A percentile compares a stretch with the other conserved stretches of the same genome.
Conservation (phyloP, 1,139 yeast genomes). For the Hyphopichia khmerensis region DNA sequence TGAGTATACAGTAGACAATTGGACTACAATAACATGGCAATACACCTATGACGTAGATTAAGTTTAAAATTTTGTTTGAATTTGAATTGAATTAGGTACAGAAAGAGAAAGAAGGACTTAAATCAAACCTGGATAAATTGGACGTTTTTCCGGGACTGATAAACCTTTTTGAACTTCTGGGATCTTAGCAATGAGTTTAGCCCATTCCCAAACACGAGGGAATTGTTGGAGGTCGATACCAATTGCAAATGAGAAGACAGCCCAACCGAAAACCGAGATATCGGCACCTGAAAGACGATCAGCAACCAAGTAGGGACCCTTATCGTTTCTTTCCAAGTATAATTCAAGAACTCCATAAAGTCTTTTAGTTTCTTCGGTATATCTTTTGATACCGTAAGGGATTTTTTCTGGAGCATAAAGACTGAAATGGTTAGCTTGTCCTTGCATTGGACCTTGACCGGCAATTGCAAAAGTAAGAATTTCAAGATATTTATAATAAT, state of each 20-base stretch:
- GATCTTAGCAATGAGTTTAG: slow-evolving; percentile 30
- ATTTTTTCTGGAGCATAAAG: slow-evolving; percentile 45
- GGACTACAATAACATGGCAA: no score
- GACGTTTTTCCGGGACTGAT: not conserved
- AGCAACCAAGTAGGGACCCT: slow-evolving; percentile 55
- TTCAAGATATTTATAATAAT: slow-evolving; percentile 51
- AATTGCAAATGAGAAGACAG: slow-evolving; percentile 11
- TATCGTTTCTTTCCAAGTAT: slow-evolving; percentile 34
- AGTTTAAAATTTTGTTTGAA: no score
- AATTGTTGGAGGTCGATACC: slow-evolving; percentile 40
- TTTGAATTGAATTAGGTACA: no score
- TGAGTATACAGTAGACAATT: no score
- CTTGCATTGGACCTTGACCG: slow-evolving; percentile 62
- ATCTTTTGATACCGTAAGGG: slow-evolving; percentile 54
- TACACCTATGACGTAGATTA: no score
- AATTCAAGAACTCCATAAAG: slow-evolving; percentile 53
- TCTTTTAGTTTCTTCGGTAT: slow-evolving; percentile 49
- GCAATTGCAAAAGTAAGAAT: slow-evolving; percentile 57
- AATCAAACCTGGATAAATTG: not conserved
- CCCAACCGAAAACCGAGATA: slow-evolving; percentile 45
- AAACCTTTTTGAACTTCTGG: slow-evolving; percentile 40
- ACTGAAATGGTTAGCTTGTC: slow-evolving; percentile 53
- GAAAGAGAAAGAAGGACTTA: no score
- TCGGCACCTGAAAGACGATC: slow-evolving; percentile 57
- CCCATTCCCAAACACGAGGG: slow-evolving; percentile 47